These are phyloP conservation scores for Orbilia oligospora DNA, from an alignment of 2,329 filamentous ascomycete species.

Conservation along the genomic window DNA sequence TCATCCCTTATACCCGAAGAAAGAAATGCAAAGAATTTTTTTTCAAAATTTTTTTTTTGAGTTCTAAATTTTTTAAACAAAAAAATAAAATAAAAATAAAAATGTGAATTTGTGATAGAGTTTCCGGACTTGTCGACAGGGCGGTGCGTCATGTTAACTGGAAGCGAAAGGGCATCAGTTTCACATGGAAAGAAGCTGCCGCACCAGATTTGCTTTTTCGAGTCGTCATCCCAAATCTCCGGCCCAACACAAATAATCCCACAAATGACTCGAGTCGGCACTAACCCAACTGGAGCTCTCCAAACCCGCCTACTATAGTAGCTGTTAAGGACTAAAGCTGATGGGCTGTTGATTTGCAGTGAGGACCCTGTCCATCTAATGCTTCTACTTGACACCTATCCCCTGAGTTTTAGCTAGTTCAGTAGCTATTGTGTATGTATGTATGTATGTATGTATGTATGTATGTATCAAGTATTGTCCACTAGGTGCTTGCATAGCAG, in stretches of 20 bases:
- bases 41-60: too few relatives aligned
- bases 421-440: not conserved
- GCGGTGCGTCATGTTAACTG: conserved; percentile 34
- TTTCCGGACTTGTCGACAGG: conserved; percentile 28
- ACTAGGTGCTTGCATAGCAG: conserved; percentile 7
- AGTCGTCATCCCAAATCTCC: conserved; percentile 14
- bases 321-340: conserved; percentile 19
- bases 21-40: not conserved
- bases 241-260: conserved; percentile 57
- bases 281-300: conserved; percentile 35
- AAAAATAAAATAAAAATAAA: conserved; percentile 3
- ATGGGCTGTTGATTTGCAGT: conserved; percentile 13
- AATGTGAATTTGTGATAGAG: conserved; percentile 14
- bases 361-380: conserved; percentile 46
- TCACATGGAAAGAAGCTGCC: conserved; percentile 33
- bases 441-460: too few relatives aligned
- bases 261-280: conserved; percentile 24
- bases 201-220: conserved; percentile 24
- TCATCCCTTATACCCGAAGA: conserved; percentile 20
- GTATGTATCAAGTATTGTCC: not conserved
- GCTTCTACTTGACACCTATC: conserved; percentile 28
- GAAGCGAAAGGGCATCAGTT: conserved; percentile 25
- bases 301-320: conserved; percentile 4
- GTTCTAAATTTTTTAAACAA: conserved; percentile 14
- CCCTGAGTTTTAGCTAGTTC: conserved; percentile 20